Evolutionary conservation across 31 red algal genomes (phyloP), one percentile per base, ranked within the genome.

Genomic region (Asparagopsis taxiformis): DNA sequence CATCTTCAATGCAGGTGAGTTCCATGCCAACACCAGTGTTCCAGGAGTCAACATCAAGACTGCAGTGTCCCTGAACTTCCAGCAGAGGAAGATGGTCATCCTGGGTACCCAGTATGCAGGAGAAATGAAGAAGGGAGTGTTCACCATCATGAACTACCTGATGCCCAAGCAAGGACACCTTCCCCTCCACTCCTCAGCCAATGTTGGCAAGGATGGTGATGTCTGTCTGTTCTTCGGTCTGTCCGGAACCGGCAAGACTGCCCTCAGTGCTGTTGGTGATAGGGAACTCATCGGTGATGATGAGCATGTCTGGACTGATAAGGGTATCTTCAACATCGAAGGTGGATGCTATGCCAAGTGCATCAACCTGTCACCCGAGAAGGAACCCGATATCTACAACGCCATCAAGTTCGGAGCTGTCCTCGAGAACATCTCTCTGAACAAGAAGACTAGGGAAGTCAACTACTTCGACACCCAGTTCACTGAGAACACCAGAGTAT

Each of bases 261-360:
- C 85, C 0, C 51, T 89, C 31, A 69, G 61, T 9, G 55, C 59
- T 2, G 85, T 84, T 32, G 77, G 77, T 16, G 15, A 51, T 20
- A 50, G 85, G 22, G 52, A 36, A 30, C 77, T 89, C 5, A 82
- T 89, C 51, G 85, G 85, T 31, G 85, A 89, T 49, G 85, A 89
- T 28, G 85, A 89, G 23, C 85, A 89, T 54, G 62, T 32, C 0
- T 89, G 85, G 85, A 41, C 67, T 51, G 65, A 74, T n/a, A 38
- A 41, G 25, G 85, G 76, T 3, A 25, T 89, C 3, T 80, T 59
- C 50, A 89, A 89, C 51, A 50, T 84, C 6, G 84, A 79, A 67
- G 74, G 74, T 5, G 74, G 82, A 68, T 74, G 65, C 30, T 87
- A 87, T 48, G 82, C 68, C 6, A 87, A 87, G 65, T 53, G 59